Conservation (phyloP, 345 rosid genomes). For the Punica granatum region DNA sequence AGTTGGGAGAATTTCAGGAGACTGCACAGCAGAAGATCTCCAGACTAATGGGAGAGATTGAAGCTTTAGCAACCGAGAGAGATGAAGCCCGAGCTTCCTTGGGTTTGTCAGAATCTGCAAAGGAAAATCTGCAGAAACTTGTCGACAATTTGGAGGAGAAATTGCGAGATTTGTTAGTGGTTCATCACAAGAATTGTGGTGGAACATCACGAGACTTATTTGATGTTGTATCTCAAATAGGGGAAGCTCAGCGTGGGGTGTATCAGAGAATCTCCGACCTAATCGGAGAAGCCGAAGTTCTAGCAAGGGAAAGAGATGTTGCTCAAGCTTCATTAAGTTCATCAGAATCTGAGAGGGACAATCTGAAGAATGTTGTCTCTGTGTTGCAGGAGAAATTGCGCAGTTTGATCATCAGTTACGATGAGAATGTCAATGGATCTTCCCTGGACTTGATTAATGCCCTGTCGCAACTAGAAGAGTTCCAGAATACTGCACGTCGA, state of each 20-base stretch:
- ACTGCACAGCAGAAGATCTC: slow-evolving; percentile 6
- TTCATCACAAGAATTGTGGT: neutral
- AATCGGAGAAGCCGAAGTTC: slow-evolving; percentile 38
- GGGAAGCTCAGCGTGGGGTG: neutral
- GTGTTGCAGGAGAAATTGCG: slow-evolving; percentile 47
- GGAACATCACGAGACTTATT: slow-evolving; percentile 1
- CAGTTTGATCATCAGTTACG: slow-evolving; percentile 24
- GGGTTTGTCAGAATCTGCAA: neutral
- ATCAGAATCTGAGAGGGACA: slow-evolving; percentile 35
- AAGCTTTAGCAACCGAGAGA: neutral
- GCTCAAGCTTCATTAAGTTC: slow-evolving; percentile 4
- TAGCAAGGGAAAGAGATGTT: slow-evolving; percentile 33
- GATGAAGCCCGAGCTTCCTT: slow-evolving; percentile 5
- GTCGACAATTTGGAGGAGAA: slow-evolving; percentile 5
- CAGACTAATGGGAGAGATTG: slow-evolving; percentile 2
- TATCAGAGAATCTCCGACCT: neutral
- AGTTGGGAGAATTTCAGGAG: neutral
- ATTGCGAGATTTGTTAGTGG: neutral
- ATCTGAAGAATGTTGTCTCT: slow-evolving; percentile 36
- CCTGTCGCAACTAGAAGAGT: slow-evolving; percentile 38
- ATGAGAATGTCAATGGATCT: slow-evolving; percentile 29
- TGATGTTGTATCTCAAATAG: slow-evolving; percentile 5
- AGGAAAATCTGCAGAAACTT: slow-evolving; percentile 6
- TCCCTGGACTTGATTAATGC: slow-evolving; percentile 27
- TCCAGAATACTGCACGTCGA: slow-evolving; percentile 44